phyloP scores from a whole-genome alignment of 257 asterid genomes.

The Solanum virginianum region DNA sequence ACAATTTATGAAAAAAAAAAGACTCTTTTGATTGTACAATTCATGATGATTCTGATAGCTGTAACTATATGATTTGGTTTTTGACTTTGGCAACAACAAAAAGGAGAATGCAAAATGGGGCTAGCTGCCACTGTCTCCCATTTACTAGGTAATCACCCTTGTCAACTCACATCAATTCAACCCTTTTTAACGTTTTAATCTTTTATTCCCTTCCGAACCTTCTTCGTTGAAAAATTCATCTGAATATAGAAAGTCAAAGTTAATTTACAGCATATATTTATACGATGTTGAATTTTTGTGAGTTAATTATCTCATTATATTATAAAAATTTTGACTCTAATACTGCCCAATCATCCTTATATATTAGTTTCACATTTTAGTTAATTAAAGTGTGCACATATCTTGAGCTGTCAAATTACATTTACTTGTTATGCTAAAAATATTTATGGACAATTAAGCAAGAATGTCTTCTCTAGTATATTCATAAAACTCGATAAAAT shows the following conservation, averaged over 20 bases:
- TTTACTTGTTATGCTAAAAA: background rate
- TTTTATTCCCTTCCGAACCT: background rate
- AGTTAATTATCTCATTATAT: too few species aligned
- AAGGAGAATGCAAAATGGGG: constrained; percentile 17
- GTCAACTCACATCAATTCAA: constrained; percentile 2
- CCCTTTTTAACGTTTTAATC: background rate
- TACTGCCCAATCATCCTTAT: background rate
- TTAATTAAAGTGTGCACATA: background rate
- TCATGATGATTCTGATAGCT: background rate
- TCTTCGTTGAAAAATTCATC: background rate
- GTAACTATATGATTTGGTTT: constrained; percentile 6
- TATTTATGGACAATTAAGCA: background rate
- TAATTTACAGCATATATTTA: too few species aligned
- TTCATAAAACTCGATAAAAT: background rate
- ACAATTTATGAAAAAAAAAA: background rate
- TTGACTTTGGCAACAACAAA: constrained; percentile 21
- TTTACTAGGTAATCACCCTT: constrained; percentile 6
- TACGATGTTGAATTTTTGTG: too few species aligned
- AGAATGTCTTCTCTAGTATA: background rate
- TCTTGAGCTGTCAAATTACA: background rate
- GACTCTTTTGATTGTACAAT: background rate
- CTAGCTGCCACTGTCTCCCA: constrained; percentile 28
- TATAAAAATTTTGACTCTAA: background rate
- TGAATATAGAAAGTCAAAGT: too few species aligned
- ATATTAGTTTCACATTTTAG: background rate